These are phyloP conservation scores for Ogataea ganodermae DNA, from an alignment of 805 yeast genomes.

Conservation along the genomic window DNA sequence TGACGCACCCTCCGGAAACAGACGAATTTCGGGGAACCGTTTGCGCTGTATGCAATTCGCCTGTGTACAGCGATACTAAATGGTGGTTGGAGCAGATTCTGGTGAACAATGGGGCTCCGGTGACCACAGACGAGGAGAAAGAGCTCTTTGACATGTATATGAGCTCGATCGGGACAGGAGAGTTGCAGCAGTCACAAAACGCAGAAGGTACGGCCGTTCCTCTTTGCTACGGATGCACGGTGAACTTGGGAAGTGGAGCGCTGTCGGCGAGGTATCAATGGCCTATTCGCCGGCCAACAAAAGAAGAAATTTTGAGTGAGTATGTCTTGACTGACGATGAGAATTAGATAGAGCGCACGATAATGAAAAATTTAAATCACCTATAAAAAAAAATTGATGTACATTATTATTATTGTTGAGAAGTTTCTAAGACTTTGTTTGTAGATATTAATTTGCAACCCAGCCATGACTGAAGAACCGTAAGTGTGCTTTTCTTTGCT, in stretches of 20 bases:
- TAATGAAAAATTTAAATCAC: not conserved
- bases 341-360: slow-evolving; percentile 8
- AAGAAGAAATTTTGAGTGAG: slow-evolving; percentile 33
- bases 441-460: no score
- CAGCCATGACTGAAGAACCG: slow-evolving; percentile 9
- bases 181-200: not conserved
- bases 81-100: slow-evolving; percentile 72
- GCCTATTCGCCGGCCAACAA: slow-evolving; percentile 32
- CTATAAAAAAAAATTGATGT: not conserved
- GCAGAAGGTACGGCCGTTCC: slow-evolving; percentile 25
- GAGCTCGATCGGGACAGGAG: slow-evolving; percentile 4
- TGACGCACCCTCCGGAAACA: slow-evolving; percentile 47
- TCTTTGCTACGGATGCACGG: slow-evolving; percentile 80
- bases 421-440: no score
- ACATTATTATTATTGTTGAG: no score
- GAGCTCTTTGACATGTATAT: slow-evolving; percentile 31
- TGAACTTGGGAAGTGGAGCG: slow-evolving; percentile 52
- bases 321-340: slow-evolving; percentile 30
- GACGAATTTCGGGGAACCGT: slow-evolving; percentile 17
- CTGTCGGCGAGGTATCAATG: slow-evolving; percentile 31
- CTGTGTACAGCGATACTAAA: slow-evolving; percentile 57
- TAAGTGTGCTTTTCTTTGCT: no score
- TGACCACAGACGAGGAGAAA: slow-evolving; percentile 45
- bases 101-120: slow-evolving; percentile 53
- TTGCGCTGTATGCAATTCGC: slow-evolving; percentile 61